These are phyloP conservation scores for Nakataea oryzae DNA, from an alignment of 2,329 filamentous ascomycete species.

Conservation along the genomic window DNA sequence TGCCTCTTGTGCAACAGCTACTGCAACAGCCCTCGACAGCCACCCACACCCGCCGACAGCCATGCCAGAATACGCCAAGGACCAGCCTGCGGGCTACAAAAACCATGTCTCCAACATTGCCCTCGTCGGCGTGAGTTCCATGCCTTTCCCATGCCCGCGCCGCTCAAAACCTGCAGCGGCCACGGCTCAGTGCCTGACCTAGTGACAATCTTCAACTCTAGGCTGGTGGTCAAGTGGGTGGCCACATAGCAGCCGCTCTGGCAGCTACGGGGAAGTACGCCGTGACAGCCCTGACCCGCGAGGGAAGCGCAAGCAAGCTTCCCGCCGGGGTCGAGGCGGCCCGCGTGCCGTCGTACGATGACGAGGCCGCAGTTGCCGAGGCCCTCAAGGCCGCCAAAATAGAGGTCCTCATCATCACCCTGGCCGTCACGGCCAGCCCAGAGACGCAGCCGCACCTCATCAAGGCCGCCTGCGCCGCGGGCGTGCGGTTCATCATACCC, in stretches of 20 bases:
- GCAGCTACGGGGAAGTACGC: slow-evolving; percentile 35
- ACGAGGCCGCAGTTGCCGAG: slow-evolving; percentile 29
- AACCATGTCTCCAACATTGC: slow-evolving; percentile 14
- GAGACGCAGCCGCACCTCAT: slow-evolving; percentile 39
- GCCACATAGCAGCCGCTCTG: slow-evolving; percentile 26
- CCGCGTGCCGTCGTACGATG: slow-evolving; percentile 30
- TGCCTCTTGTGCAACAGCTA: background rate
- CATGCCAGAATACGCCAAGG: slow-evolving; percentile 12
- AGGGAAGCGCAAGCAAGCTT: slow-evolving; percentile 25
- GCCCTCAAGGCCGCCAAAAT: slow-evolving; percentile 36
- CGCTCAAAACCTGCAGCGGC: background rate
- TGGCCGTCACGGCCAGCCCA: slow-evolving; percentile 28
- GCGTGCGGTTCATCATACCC: slow-evolving; percentile 44
- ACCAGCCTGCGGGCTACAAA: slow-evolving; percentile 14
- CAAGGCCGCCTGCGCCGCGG: slow-evolving; percentile 42
- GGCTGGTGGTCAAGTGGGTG: slow-evolving; percentile 31
- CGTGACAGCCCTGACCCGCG: slow-evolving; percentile 39
- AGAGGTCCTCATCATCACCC: slow-evolving; percentile 46
- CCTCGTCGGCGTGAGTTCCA: slow-evolving; percentile 14
- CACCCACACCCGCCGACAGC: background rate
- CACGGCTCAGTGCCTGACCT: background rate
- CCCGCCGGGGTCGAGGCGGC: slow-evolving; percentile 31
- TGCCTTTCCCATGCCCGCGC: background rate
- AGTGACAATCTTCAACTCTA: slow-evolving; percentile 11
- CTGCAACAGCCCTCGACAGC: background rate